phyloP scores from a whole-genome alignment of 1,139 yeast genomes.

The Suhomyces coccinellae region DNA sequence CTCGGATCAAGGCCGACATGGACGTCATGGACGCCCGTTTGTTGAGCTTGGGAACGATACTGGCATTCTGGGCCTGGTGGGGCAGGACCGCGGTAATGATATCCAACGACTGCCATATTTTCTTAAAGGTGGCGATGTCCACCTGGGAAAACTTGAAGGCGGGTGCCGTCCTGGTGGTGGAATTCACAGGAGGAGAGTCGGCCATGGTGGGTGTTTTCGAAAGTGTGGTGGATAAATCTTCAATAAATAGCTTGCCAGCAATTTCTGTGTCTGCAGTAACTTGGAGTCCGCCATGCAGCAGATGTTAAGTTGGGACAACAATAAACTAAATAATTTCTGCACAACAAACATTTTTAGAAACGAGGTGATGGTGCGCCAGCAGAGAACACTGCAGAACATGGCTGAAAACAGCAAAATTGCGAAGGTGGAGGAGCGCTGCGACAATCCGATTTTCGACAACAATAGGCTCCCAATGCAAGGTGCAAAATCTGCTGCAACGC shows the following conservation, averaged over 20 bases:
- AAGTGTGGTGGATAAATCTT: no score
- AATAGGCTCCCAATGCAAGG: background rate
- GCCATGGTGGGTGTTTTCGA: constrained; percentile 1
- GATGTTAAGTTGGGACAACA: background rate
- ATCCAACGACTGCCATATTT: constrained; percentile 19
- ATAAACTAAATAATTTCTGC: constrained; percentile 3
- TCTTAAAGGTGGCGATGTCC: constrained; percentile 17
- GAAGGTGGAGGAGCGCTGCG: background rate
- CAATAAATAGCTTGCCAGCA: background rate
- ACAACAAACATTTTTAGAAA: background rate
- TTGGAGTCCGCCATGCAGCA: background rate
- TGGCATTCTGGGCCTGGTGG: background rate
- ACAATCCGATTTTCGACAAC: background rate
- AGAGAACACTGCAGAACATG: constrained; percentile 1
- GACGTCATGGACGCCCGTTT: background rate
- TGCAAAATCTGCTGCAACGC: no score
- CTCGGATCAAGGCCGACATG: background rate
- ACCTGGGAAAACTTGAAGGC: constrained; percentile 15
- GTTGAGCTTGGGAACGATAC: background rate
- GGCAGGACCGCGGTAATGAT: constrained; percentile 8
- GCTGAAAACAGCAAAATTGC: constrained; percentile 3
- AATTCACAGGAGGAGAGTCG: constrained; percentile 4
- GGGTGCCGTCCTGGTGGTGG: background rate
- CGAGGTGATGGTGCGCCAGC: constrained; percentile 2
- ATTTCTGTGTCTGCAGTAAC: background rate